phyloP scores from a whole-genome alignment of 1,139 yeast species.

The Nakaseomyces bracarensis region DNA sequence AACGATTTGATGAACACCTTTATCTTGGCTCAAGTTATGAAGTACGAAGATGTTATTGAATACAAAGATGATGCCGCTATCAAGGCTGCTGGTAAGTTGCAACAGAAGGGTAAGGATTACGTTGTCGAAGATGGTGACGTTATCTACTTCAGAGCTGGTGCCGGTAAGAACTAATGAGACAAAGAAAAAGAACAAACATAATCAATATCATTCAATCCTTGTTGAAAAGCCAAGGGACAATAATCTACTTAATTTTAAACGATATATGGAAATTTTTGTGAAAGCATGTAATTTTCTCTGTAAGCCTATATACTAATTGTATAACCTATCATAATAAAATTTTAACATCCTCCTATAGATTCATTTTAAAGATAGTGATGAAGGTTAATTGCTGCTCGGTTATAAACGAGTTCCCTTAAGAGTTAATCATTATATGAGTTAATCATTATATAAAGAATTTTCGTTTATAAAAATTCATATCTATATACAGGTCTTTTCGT shows the following conservation, averaged over 20 bases:
- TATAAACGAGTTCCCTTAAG: slow-evolving; percentile 4
- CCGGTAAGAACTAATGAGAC: slow-evolving; percentile 62
- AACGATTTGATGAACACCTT: slow-evolving; percentile 72
- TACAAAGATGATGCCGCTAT: slow-evolving; percentile 76
- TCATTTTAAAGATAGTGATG: too few species aligned
- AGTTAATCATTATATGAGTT: not conserved
- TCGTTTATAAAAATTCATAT: not conserved
- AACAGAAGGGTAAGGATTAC: slow-evolving; percentile 94
- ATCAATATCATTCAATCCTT: not conserved
- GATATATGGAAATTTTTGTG: too few species aligned
- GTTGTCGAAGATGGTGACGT: slow-evolving; percentile 89
- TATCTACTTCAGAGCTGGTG: slow-evolving; percentile 91
- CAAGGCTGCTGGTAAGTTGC: slow-evolving; percentile 87
- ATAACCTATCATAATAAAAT: slow-evolving; percentile 1
- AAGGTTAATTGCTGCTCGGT: not conserved
- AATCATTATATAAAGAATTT: too few species aligned
- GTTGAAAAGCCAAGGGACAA: not conserved
- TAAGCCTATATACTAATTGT: slow-evolving; percentile 1
- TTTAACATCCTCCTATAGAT: not conserved
- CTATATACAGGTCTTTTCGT: too few species aligned
- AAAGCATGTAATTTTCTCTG: too few species aligned
- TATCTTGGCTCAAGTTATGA: slow-evolving; percentile 75
- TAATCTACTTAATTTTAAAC: slow-evolving; percentile 1
- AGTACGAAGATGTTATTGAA: slow-evolving; percentile 76
- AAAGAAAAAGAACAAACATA: not conserved